These are phyloP conservation scores for Kodamaea kaohsiungensis DNA, from an alignment of 805 yeast genomes.

Conservation along the genomic window DNA sequence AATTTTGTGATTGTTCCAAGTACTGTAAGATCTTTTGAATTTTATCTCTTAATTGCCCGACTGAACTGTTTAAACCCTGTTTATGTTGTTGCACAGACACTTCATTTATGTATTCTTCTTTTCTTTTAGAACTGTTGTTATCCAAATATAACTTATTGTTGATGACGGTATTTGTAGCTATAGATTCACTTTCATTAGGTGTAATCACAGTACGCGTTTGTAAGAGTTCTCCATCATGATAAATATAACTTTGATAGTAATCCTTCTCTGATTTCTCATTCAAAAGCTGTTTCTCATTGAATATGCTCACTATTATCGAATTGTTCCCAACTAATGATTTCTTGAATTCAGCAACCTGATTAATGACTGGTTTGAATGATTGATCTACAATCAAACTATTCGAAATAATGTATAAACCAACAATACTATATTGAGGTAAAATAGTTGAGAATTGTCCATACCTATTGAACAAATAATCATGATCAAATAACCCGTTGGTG, in stretches of 20 bases:
- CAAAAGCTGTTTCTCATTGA: neutral
- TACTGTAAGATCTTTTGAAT: constrained; percentile 24
- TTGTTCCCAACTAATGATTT: neutral
- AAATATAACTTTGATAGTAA: constrained; percentile 4
- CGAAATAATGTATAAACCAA: constrained; percentile 34
- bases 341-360: constrained; percentile 2
- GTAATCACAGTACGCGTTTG: constrained; percentile 18
- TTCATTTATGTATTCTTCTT: constrained; percentile 8
- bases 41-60: constrained; percentile 25
- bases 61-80: constrained; percentile 14
- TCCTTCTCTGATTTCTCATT: neutral
- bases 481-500: constrained; percentile 19
- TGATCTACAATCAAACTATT: neutral
- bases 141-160: constrained; percentile 27
- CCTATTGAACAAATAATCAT: constrained; percentile 25
- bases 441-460: constrained; percentile 29
- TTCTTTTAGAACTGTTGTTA: constrained; percentile 12
- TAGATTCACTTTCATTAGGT: constrained; percentile 33
- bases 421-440: constrained; percentile 24
- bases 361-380: neutral
- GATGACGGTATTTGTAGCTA: constrained; percentile 32
- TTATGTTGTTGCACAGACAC: constrained; percentile 11
- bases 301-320: constrained; percentile 1
- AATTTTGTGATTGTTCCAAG: constrained; percentile 9
- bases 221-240: neutral